Evolutionary conservation across 2,329 filamentous ascomycete species (phyloP).

Genomic region (Leptosphaerulina australis): DNA sequence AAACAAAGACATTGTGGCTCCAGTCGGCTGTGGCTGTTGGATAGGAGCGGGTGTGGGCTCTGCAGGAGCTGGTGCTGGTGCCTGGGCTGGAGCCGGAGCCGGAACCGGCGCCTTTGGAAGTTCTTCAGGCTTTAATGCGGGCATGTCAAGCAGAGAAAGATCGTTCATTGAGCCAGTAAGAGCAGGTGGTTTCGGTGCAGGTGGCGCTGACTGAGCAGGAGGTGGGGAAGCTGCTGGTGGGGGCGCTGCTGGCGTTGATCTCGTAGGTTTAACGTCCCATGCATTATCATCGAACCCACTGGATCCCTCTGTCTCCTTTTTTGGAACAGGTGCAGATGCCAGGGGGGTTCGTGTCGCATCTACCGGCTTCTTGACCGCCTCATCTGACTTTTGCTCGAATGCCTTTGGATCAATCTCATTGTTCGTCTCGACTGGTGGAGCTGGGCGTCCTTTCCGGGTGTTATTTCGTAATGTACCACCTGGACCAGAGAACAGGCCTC

Average conservation of each 20-base stretch:
- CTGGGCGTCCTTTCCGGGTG: slow-evolving; percentile 86
- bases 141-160: slow-evolving; percentile 65
- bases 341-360: slow-evolving; percentile 59
- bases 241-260: slow-evolving; percentile 56
- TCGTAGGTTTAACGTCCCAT: slow-evolving; percentile 90
- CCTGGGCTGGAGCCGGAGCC: slow-evolving; percentile 54
- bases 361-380: slow-evolving; percentile 51
- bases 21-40: slow-evolving; percentile 48
- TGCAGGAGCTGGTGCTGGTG: slow-evolving; percentile 49
- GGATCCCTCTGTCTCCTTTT: slow-evolving; percentile 51
- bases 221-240: slow-evolving; percentile 49
- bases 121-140: slow-evolving; percentile 48
- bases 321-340: slow-evolving; percentile 53
- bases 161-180: slow-evolving; percentile 72
- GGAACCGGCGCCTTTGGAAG: slow-evolving; percentile 50
- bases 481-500: slow-evolving; percentile 87
- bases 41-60: slow-evolving; percentile 44
- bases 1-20: slow-evolving; percentile 51
- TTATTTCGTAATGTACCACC: slow-evolving; percentile 93
- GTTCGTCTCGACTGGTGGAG: slow-evolving; percentile 82
- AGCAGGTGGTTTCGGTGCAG: slow-evolving; percentile 42
- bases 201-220: slow-evolving; percentile 54
- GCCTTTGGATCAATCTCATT: slow-evolving; percentile 88
- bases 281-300: slow-evolving; percentile 93
- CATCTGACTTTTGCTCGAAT: slow-evolving; percentile 68